These are phyloP conservation scores for Amphibolis antarctica DNA, from an alignment of 106 monocot species.

Conservation along the genomic window DNA sequence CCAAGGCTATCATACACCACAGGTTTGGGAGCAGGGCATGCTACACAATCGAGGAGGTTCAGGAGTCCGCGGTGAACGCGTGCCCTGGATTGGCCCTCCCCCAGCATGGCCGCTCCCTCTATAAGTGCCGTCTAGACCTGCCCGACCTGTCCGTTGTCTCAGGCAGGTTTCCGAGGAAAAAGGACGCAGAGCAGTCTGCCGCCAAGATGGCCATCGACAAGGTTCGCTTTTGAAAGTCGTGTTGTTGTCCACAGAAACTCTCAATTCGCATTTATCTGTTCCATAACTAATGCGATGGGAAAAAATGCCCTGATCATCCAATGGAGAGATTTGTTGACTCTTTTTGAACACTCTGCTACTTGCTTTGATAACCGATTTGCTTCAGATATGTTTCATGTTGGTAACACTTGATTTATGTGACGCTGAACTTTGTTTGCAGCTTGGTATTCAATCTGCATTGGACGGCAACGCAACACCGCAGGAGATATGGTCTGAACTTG, in stretches of 20 bases:
- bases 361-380: neutral
- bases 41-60: conserved; percentile 68
- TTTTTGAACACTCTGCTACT: too few relatives aligned
- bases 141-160: conserved; percentile 68
- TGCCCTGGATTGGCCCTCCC: conserved; percentile 63
- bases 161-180: conserved; percentile 62
- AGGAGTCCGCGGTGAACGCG: conserved; percentile 30
- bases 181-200: conserved; percentile 88
- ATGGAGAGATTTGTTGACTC: too few relatives aligned
- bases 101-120: conserved; percentile 29
- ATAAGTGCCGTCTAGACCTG: conserved; percentile 57
- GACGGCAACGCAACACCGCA: conserved; percentile 33
- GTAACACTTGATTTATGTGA: neutral
- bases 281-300: too few relatives aligned
- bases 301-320: too few relatives aligned
- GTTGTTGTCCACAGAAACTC: too few relatives aligned
- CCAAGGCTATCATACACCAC: conserved; percentile 82
- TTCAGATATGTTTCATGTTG: neutral
- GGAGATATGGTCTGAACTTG: conserved; percentile 64
- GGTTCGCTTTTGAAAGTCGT: conserved; percentile 16
- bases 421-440: conserved; percentile 24
- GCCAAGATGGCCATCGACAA: conserved; percentile 83
- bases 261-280: too few relatives aligned
- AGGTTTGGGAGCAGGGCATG: conserved; percentile 56
- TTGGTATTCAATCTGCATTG: conserved; percentile 54